Evolutionary conservation across 83 land plant species (phyloP).

Genomic region (Picea mariana): DNA sequence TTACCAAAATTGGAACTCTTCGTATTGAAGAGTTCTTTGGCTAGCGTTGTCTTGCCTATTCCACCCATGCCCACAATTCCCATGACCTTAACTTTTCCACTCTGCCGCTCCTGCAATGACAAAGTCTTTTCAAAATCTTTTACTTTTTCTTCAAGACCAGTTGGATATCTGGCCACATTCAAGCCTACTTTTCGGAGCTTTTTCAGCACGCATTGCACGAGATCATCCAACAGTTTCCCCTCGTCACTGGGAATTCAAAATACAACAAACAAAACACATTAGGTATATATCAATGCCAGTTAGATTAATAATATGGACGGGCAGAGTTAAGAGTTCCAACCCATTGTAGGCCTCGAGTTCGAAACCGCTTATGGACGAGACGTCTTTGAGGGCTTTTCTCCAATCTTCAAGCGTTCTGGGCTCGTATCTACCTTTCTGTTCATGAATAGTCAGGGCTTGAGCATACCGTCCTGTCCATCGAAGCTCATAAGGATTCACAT

Average conservation of each 20-base stretch:
- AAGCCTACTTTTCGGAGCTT: neutral
- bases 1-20: neutral
- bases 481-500: neutral
- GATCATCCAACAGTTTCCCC: neutral
- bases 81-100: neutral
- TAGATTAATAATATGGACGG: too few relatives aligned
- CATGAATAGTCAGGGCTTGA: neutral
- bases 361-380: neutral
- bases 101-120: too few relatives aligned
- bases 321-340: neutral
- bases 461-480: neutral
- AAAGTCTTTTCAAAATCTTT: too few relatives aligned
- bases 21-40: neutral
- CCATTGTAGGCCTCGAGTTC: neutral
- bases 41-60: neutral
- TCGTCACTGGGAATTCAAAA: neutral
- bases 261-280: too few relatives aligned
- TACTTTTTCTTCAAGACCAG: neutral
- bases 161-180: neutral
- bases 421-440: neutral
- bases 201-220: neutral
- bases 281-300: too few relatives aligned
- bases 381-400: neutral
- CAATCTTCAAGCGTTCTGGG: neutral
- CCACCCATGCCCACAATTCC: conserved; percentile 7